Conservation (phyloP, 179 eudicot species). For the Beta corolliflora region DNA sequence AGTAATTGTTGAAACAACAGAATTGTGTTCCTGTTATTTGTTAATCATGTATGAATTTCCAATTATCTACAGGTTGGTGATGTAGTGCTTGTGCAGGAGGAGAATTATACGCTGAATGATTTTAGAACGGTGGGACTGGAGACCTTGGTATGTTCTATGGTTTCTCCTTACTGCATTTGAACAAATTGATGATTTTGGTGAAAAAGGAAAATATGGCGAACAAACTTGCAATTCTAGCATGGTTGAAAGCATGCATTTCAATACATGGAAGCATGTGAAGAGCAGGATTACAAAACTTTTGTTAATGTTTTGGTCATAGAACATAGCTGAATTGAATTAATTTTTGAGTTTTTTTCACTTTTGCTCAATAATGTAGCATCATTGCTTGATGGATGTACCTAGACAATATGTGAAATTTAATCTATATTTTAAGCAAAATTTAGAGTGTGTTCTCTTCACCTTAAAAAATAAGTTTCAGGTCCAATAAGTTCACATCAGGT, state of each 20-base stretch:
- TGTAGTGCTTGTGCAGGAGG: conserved; percentile 70
- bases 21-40: not conserved
- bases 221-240: not conserved
- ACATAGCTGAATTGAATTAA: not conserved
- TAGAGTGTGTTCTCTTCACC: no score
- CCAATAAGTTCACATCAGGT: no score
- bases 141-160: conserved; percentile 56
- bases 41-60: conserved; percentile 8
- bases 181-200: not conserved
- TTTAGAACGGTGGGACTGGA: conserved; percentile 56
- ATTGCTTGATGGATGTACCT: no score
- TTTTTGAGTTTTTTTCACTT: not conserved
- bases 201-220: not conserved
- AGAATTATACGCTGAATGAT: conserved; percentile 51
- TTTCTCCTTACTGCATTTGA: not conserved
- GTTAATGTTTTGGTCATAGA: not conserved
- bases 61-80: conserved; percentile 65
- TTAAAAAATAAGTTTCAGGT: no score
- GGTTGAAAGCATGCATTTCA: not conserved
- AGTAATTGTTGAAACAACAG: not conserved
- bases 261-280: not conserved
- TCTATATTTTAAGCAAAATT: no score
- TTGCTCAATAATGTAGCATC: not conserved
- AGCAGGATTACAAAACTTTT: not conserved
- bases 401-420: no score